Percentiles rank a stretch among this genome's conserved stretches.
Conservation (phyloP, 345 rosid genomes). For the Abelmoschus esculentus region DNA sequence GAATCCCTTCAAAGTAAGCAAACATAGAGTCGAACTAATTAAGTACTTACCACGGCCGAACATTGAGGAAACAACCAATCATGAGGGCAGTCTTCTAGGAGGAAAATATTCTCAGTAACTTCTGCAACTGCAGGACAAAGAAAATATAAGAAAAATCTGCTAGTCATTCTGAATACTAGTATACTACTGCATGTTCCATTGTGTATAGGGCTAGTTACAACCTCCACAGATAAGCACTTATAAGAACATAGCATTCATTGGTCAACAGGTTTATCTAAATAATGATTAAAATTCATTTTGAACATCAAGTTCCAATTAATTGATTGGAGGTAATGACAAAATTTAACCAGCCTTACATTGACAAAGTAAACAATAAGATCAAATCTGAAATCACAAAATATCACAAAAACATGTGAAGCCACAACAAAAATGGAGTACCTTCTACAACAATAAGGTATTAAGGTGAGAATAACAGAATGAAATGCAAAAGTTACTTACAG, state of each 20-base stretch:
- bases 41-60: slow-evolving; percentile 74
- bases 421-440: neutral
- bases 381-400: neutral
- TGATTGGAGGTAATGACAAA: neutral
- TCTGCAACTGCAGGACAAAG: slow-evolving; percentile 49
- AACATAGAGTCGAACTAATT: neutral
- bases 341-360: neutral
- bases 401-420: neutral
- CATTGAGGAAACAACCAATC: slow-evolving; percentile 99
- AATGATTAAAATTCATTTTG: neutral
- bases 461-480: neutral
- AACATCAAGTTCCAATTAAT: neutral
- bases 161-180: neutral
- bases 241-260: neutral
- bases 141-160: neutral
- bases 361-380: neutral
- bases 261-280: neutral
- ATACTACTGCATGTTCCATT: neutral
- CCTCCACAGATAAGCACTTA: neutral
- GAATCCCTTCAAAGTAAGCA: neutral
- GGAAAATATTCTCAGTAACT: slow-evolving; percentile 59
- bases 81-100: slow-evolving; percentile 90
- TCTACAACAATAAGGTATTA: neutral
- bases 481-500: slow-evolving; percentile 23
- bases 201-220: neutral